These are phyloP conservation scores for Areca catechu DNA, from an alignment of 176 grass and related monocot genomes.

Conservation along the genomic window DNA sequence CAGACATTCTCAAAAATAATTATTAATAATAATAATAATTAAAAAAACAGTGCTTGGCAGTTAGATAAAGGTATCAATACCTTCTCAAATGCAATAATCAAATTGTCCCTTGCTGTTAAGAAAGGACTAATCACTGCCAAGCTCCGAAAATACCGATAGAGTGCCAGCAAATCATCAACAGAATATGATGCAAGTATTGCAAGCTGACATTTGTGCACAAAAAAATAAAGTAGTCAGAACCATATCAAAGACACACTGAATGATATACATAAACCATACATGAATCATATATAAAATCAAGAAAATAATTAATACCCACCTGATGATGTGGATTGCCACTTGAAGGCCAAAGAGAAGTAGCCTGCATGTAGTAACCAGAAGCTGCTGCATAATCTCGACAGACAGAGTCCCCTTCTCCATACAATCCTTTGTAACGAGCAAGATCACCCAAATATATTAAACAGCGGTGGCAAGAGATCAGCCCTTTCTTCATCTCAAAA, in stretches of 20 bases:
- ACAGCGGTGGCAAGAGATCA: conserved; percentile 79
- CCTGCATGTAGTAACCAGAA: conserved; percentile 83
- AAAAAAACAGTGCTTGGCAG: too few relatives aligned
- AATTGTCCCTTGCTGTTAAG: conserved; percentile 74
- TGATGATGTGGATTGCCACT: conserved; percentile 95
- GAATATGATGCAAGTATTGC: conserved; percentile 85
- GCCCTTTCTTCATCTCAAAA: conserved; percentile 50
- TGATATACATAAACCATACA: background rate
- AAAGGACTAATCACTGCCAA: conserved; percentile 81
- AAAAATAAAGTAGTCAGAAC: too few relatives aligned
- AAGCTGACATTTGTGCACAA: conserved; percentile 30
- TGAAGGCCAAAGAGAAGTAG: conserved; percentile 56
- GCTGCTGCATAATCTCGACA: conserved; percentile 64
- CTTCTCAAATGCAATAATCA: conserved; percentile 95
- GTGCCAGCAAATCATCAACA: conserved; percentile 49
- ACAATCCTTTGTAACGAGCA: conserved; percentile 80
- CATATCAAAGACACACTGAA: too few relatives aligned
- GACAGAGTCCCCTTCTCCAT: conserved; percentile 65
- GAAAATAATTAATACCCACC: conserved; percentile 17
- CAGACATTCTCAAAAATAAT: background rate
- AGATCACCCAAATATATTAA: conserved; percentile 95
- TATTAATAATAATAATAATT: background rate
- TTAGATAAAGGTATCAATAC: conserved; percentile 22
- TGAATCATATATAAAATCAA: background rate
- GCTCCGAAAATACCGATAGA: conserved; percentile 93